Evolutionary conservation across 257 asterid species (phyloP), one percentile per base, ranked within the genome.

Genomic region (Salvia miltiorrhiza): DNA sequence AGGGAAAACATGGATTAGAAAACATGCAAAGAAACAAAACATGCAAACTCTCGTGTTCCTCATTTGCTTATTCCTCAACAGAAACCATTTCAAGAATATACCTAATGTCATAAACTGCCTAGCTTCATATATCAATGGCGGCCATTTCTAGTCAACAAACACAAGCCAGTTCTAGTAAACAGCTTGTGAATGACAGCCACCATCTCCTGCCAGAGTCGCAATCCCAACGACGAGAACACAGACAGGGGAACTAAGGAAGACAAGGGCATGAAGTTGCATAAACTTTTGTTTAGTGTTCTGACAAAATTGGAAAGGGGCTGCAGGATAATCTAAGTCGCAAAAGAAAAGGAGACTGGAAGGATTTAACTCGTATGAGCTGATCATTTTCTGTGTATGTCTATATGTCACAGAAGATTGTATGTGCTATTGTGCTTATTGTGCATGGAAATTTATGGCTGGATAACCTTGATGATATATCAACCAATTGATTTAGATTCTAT

Each of bases 401-500:
- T 32, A 88, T 93, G 71, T 88, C 98, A 6, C 98, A 93, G 82
- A 88, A 87, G 84, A 77, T 90, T 78, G 97, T 93, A 7, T 90
- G 97, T 83, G n/a, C n/a, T n/a, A n/a, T n/a, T n/a, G n/a, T n/a
- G 90, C 95, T 77, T 90, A 93, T 55, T 93, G 97, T 84, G 84
- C 73, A 14, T 90, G 90, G 94, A 79, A 86, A 78, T 83, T 90
- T 47, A 76, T 81, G 77, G 45, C 49, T 40, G 61, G 79, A 58
- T 88, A 81, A 63, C 50, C 83, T 49, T 82, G 86, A 87, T 87
- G 84, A 82, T n/a, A n/a, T n/a, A n/a, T n/a, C n/a, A n/a, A n/a
- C n/a, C 69, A 14, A 32, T 10, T 7, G 14, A 11, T 4, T 1
- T 1, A 7, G 4, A 49, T 20, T 50, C 32, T 23, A 10, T 17